Evolutionary conservation across 2,329 filamentous ascomycete genomes (phyloP).

Genomic region (Neofusicoccum kwambonambiense): DNA sequence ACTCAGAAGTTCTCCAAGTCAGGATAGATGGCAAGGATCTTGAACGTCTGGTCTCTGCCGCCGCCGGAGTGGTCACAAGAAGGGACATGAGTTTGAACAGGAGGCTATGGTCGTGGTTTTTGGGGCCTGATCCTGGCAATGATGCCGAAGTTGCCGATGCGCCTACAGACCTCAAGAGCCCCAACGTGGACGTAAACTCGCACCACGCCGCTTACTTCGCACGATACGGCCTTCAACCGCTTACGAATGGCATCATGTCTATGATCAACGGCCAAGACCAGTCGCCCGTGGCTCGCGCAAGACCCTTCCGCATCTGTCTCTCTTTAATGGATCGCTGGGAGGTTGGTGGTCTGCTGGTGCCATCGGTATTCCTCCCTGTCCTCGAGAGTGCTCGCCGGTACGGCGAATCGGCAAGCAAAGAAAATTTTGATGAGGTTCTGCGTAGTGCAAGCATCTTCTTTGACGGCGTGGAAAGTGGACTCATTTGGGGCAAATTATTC

Average conservation of each 20-base stretch:
- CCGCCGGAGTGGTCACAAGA: constrained; percentile 80
- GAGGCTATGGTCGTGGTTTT: constrained; percentile 91
- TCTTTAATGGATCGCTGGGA: constrained; percentile 99
- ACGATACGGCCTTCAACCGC: constrained; percentile 69
- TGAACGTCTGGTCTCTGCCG: constrained; percentile 76
- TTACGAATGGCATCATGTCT: constrained; percentile 71
- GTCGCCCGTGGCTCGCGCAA: constrained; percentile 67
- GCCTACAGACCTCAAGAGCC: constrained; percentile 34
- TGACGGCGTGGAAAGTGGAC: constrained; percentile 88
- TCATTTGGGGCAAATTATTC: constrained; percentile 85
- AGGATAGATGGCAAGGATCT: constrained; percentile 73
- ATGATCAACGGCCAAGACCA: constrained; percentile 57
- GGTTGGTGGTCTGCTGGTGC: constrained; percentile 85
- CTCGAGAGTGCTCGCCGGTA: constrained; percentile 77
- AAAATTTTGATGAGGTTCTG: constrained; percentile 80
- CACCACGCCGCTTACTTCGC: constrained; percentile 72
- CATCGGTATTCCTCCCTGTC: constrained; percentile 82
- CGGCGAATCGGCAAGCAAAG: constrained; percentile 63
- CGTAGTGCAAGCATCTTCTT: constrained; percentile 95
- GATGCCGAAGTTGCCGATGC: constrained; percentile 43
- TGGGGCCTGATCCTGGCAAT: constrained; percentile 68
- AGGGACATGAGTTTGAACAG: constrained; percentile 97
- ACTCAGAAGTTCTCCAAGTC: constrained; percentile 76
- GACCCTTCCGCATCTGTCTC: constrained; percentile 86
- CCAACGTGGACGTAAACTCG: constrained; percentile 33